Evolutionary conservation across 129 eudicot genomes (phyloP).

Genomic region (Escallonia rubra): DNA sequence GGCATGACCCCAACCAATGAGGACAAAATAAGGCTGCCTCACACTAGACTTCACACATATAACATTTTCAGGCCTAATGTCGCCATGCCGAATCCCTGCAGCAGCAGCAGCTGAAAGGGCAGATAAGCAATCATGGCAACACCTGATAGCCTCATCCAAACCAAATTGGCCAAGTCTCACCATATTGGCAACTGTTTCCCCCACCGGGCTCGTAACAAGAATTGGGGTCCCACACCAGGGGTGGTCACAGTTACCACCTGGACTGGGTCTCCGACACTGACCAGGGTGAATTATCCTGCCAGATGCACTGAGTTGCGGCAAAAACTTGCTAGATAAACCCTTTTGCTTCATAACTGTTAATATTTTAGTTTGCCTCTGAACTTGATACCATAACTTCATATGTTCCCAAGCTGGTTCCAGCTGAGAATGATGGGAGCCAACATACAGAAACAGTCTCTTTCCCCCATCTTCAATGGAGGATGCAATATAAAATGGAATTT

Average conservation of each 20-base stretch:
- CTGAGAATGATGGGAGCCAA: slow-evolving; percentile 93
- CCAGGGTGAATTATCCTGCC: slow-evolving; percentile 83
- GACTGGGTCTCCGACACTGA: slow-evolving; percentile 49
- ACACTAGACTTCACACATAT: slow-evolving; percentile 54
- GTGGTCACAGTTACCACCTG: slow-evolving; percentile 67
- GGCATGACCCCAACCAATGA: slow-evolving; percentile 96
- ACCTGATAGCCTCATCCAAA: slow-evolving; percentile 66
- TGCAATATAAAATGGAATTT: slow-evolving; percentile 54
- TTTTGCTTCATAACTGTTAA: slow-evolving; percentile 81
- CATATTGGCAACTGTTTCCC: slow-evolving; percentile 72
- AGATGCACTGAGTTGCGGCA: slow-evolving; percentile 66
- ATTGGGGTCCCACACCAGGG: slow-evolving; percentile 95
- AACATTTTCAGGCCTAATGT: slow-evolving; percentile 82
- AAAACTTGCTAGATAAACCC: slow-evolving; percentile 75
- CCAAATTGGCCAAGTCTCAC: slow-evolving; percentile 58
- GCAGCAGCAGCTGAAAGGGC: slow-evolving; percentile 66
- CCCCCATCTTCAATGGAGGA: slow-evolving; percentile 62
- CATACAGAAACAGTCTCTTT: slow-evolving; percentile 50
- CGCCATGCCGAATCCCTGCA: slow-evolving; percentile 87
- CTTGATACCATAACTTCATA: slow-evolving; percentile 96
- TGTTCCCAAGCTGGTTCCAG: slow-evolving; percentile 95
- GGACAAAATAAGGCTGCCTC: slow-evolving; percentile 48
- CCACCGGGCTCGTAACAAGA: slow-evolving; percentile 84
- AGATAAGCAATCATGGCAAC: slow-evolving; percentile 95
- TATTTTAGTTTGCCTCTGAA: slow-evolving; percentile 93